These are phyloP conservation scores for Pythium oligandrum DNA, from an alignment of 352 stramenopile species.

Conservation along the genomic window DNA sequence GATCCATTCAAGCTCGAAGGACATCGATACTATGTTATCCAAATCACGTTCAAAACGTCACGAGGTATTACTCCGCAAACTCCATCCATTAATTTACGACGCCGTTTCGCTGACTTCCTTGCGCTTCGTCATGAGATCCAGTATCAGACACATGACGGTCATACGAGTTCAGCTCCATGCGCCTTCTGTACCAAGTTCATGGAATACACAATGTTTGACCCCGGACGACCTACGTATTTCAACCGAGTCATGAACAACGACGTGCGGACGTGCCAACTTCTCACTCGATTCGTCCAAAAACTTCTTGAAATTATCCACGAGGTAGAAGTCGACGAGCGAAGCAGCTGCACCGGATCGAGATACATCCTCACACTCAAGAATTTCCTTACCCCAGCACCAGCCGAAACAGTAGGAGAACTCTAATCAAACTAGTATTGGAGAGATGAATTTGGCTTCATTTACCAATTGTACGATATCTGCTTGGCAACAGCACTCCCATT, in stretches of 20 bases:
- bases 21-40: constrained; percentile 16
- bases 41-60: constrained; percentile 11
- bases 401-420: too few species aligned
- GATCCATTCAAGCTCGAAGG: constrained; percentile 11
- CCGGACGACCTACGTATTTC: constrained; percentile 7
- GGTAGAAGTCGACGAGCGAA: constrained; percentile 8
- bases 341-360: constrained; percentile 9
- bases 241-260: constrained; percentile 4
- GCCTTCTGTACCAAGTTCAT: constrained; percentile 8
- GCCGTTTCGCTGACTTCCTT: constrained; percentile 12
- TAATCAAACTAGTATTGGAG: too few species aligned
- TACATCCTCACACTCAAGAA: constrained; percentile 8
- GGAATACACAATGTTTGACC: constrained; percentile 11
- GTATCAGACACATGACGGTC: constrained; percentile 16
- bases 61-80: constrained; percentile 10
- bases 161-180: constrained; percentile 10
- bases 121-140: constrained; percentile 16
- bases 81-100: constrained; percentile 7
- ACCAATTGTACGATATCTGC: neutral
- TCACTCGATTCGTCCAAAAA: constrained; percentile 13
- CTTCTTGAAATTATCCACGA: constrained; percentile 9
- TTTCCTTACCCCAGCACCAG: constrained; percentile 2
- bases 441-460: too few species aligned
- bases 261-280: constrained; percentile 3
- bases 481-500: too few species aligned